phyloP scores from a whole-genome alignment of 2,329 filamentous ascomycete genomes.

The Aureobasidium vineae region DNA sequence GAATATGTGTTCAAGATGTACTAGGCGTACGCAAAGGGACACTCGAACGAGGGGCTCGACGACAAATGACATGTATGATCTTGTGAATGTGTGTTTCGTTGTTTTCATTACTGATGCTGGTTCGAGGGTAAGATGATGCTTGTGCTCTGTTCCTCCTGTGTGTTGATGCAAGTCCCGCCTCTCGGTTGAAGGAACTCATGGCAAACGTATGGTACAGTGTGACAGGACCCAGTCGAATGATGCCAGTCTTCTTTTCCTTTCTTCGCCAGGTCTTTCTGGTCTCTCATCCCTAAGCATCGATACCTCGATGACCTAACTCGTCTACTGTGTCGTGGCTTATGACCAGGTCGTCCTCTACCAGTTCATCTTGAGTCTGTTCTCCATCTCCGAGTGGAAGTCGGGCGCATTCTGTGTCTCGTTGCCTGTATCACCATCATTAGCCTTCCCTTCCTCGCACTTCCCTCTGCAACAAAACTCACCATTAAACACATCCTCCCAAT shows the following conservation, averaged over 20 bases:
- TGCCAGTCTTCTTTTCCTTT: too few species aligned
- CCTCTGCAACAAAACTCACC: constrained; percentile 48
- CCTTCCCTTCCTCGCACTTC: background rate
- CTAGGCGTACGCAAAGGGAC: too few species aligned
- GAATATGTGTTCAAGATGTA: too few species aligned
- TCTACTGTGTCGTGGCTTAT: too few species aligned
- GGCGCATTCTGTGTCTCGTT: constrained; percentile 69
- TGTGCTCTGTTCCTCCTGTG: background rate
- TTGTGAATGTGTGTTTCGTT: background rate
- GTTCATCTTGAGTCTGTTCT: constrained; percentile 82
- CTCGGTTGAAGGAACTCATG: background rate
- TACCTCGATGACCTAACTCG: too few species aligned
- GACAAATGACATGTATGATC: background rate
- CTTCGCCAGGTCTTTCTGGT: too few species aligned
- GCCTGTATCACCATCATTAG: constrained; percentile 39
- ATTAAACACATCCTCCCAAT: constrained; percentile 91
- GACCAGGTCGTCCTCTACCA: constrained; percentile 38
- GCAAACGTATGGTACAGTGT: background rate
- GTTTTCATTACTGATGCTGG: constrained; percentile 4
- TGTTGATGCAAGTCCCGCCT: background rate
- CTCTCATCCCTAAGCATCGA: background rate
- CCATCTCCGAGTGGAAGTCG: constrained; percentile 89
- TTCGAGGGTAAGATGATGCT: background rate
- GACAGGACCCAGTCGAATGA: background rate
- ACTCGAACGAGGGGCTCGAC: too few species aligned